phyloP scores from a whole-genome alignment of 257 asterid genomes.

The Apocynum venetum region DNA sequence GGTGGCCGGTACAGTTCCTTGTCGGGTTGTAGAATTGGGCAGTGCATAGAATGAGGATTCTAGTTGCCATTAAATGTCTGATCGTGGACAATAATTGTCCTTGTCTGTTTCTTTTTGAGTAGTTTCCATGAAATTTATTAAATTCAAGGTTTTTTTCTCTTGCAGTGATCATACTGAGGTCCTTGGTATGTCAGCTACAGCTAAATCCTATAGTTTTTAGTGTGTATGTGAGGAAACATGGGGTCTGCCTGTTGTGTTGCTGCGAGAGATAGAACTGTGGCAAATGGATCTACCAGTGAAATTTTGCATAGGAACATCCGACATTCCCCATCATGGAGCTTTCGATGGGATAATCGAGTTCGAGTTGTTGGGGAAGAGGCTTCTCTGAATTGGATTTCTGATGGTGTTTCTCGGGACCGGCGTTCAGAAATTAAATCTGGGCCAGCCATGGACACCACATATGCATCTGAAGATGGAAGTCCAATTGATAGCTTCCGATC shows the following conservation, averaged over 20 bases:
- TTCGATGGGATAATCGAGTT: conserved; percentile 92
- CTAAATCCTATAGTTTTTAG: conserved; percentile 4
- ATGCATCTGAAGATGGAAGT: conserved; percentile 81
- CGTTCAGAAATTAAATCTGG: conserved; percentile 53
- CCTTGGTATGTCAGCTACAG: conserved; percentile 17
- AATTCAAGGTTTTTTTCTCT: background rate
- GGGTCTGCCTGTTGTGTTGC: conserved; percentile 99
- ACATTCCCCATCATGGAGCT: conserved; percentile 92
- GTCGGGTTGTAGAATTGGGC: background rate
- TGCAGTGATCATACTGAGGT: conserved; percentile 19
- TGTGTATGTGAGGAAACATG: conserved; percentile 51
- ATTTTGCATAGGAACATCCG: conserved; percentile 58
- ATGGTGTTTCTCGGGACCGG: conserved; percentile 42
- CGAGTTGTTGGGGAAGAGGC: conserved; percentile 89
- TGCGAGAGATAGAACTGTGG: conserved; percentile 61
- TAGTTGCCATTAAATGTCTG: background rate
- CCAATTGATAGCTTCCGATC: conserved; percentile 72
- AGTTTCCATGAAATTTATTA: background rate
- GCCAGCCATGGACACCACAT: conserved; percentile 48
- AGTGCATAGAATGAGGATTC: background rate
- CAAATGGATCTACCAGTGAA: conserved; percentile 59
- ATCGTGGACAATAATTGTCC: background rate
- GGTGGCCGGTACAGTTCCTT: background rate
- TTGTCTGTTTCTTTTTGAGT: background rate
- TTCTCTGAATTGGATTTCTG: conserved; percentile 55